Conservation (phyloP, 2,329 filamentous ascomycete genomes). For the Didymosphaeria variabile region DNA sequence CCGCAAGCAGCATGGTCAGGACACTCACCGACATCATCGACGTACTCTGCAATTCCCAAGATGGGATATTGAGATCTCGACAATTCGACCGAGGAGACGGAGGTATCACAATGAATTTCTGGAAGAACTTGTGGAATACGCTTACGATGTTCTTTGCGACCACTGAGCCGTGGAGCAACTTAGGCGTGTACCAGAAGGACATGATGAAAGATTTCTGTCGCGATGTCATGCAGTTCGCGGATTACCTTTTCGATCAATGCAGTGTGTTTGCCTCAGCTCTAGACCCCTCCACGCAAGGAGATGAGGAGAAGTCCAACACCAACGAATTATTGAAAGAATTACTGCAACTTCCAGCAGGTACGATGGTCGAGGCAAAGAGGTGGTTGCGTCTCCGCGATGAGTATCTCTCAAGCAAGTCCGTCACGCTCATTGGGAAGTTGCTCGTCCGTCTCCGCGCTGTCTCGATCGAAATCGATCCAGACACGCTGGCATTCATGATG, state of each 20-base stretch:
- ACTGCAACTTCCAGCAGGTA: constrained; percentile 69
- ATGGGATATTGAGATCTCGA: constrained; percentile 67
- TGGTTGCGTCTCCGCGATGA: constrained; percentile 91
- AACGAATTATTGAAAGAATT: constrained; percentile 60
- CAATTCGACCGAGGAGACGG: constrained; percentile 69
- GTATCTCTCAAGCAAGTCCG: constrained; percentile 83
- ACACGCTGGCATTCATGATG: constrained; percentile 68
- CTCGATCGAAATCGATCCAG: constrained; percentile 72
- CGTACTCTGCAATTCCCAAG: constrained; percentile 70
- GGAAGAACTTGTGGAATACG: constrained; percentile 84
- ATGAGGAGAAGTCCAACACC: constrained; percentile 49
- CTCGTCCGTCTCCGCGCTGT: constrained; percentile 82
- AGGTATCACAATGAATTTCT: constrained; percentile 76
- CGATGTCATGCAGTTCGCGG: constrained; percentile 93
- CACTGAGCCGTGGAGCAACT: constrained; percentile 82
- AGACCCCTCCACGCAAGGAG: constrained; percentile 45
- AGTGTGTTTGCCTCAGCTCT: constrained; percentile 80
- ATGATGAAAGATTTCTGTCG: constrained; percentile 93
- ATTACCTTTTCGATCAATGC: constrained; percentile 84
- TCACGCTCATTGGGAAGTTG: constrained; percentile 84
- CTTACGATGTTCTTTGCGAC: constrained; percentile 82
- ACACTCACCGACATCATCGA: constrained; percentile 70
- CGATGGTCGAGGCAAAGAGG: constrained; percentile 76
- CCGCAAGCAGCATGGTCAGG: constrained; percentile 68
- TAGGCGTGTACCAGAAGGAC: constrained; percentile 72